A percentile compares a stretch with the other conserved stretches of the same genome.
Evolutionary conservation across 495 filamentous ascomycete genomes (phyloP).

Genomic region (Hyaloscypha finlandica): DNA sequence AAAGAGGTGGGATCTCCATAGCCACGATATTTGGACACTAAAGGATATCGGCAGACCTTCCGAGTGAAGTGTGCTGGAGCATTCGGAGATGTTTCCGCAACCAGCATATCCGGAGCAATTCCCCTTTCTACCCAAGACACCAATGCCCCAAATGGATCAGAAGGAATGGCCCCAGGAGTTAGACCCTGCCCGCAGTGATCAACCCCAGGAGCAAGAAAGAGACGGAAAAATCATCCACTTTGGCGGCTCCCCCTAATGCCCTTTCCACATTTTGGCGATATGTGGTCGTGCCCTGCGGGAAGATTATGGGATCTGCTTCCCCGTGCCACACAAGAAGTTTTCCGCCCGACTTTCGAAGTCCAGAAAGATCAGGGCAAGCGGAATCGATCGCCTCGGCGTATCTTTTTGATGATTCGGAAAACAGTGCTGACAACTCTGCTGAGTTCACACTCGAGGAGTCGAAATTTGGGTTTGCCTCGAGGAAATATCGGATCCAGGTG

Average conservation of each 20-base stretch:
- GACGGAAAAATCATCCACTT: constrained; percentile 37
- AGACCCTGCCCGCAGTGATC: constrained; percentile 34
- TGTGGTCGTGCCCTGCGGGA: neutral
- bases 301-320: constrained; percentile 28
- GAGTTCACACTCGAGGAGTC: neutral
- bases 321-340: constrained; percentile 56
- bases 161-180: constrained; percentile 31
- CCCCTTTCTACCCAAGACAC: constrained; percentile 47
- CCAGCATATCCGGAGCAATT: constrained; percentile 36
- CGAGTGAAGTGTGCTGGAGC: too few relatives aligned
- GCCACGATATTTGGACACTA: too few relatives aligned
- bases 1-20: too few relatives aligned
- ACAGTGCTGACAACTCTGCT: neutral
- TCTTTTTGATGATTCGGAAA: neutral
- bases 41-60: too few relatives aligned
- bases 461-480: neutral
- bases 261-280: neutral
- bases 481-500: neutral
- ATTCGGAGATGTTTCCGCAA: neutral
- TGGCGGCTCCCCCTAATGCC: neutral
- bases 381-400: constrained; percentile 12
- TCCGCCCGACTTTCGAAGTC: constrained; percentile 44
- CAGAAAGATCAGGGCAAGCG: constrained; percentile 40
- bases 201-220: constrained; percentile 42
- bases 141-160: constrained; percentile 35